Percentiles rank a stretch among this genome's conserved stretches.
phyloP scores from a whole-genome alignment of 257 asterid genomes.

The Solanum piurae region DNA sequence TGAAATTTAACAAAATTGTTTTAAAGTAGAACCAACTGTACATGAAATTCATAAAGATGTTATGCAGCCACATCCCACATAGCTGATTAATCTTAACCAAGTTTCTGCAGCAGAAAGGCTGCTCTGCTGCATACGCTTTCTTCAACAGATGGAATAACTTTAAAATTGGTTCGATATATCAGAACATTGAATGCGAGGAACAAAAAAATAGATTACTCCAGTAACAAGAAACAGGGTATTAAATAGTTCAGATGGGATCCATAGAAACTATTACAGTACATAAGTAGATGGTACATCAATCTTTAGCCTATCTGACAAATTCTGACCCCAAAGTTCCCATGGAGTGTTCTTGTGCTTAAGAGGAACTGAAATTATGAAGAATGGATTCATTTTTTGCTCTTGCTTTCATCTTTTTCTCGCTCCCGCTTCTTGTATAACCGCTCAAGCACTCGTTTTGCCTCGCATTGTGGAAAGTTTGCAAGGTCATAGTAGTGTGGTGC shows the following conservation, averaged over 20 bases:
- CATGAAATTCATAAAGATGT: neutral
- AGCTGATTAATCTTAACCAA: neutral
- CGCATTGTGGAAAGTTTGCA: slow-evolving; percentile 78
- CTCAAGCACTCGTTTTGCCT: slow-evolving; percentile 79
- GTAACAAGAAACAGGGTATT: neutral
- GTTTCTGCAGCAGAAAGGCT: neutral
- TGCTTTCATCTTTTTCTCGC: slow-evolving; percentile 45
- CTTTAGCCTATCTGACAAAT: neutral
- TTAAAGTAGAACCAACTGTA: neutral
- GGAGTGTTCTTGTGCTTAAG: neutral
- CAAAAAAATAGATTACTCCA: neutral
- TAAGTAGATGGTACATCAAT: neutral
- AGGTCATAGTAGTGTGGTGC: slow-evolving; percentile 91
- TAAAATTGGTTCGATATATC: neutral
- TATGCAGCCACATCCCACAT: neutral
- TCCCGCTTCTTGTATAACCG: slow-evolving; percentile 69
- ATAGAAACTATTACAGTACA: neutral
- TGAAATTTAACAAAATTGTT: neutral
- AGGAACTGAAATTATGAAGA: neutral
- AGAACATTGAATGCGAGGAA: neutral
- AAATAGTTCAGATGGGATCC: neutral
- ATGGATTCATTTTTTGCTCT: slow-evolving; percentile 33
- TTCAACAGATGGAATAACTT: neutral
- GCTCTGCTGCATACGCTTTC: neutral
- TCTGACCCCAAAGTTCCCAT: neutral